phyloP scores from a whole-genome alignment of 2,329 filamentous ascomycete species.

The Cladosporium phlei region DNA sequence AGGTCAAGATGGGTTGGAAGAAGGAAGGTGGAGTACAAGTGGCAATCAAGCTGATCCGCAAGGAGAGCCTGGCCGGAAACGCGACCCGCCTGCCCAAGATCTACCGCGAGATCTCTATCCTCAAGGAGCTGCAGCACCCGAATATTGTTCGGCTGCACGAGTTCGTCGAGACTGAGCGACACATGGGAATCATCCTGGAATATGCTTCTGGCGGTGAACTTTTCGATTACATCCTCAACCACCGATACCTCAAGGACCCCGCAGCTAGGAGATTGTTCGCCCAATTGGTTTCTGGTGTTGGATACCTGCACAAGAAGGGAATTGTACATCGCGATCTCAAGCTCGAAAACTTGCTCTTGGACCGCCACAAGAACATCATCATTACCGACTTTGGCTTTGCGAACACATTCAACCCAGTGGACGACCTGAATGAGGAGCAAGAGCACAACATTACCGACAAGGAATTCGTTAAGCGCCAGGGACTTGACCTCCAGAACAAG shows the following conservation, averaged over 20 bases:
- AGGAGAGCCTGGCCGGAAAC: slow-evolving; percentile 83
- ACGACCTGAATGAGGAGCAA: slow-evolving; percentile 85
- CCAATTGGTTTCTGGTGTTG: slow-evolving; percentile 91
- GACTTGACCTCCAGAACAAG: slow-evolving; percentile 64
- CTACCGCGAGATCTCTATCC: slow-evolving; percentile 90
- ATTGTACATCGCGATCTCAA: slow-evolving; percentile 97
- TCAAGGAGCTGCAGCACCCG: slow-evolving; percentile 81
- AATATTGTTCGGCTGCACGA: slow-evolving; percentile 97
- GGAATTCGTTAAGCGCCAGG: slow-evolving; percentile 79
- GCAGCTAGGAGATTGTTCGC: slow-evolving; percentile 87
- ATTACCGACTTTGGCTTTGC: slow-evolving; percentile 99
- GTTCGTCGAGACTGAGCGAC: slow-evolving; percentile 95
- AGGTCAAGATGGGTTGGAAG: slow-evolving; percentile 98
- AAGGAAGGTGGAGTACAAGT: slow-evolving; percentile 87
- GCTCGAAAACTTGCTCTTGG: slow-evolving; percentile 88
- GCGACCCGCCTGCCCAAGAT: slow-evolving; percentile 91
- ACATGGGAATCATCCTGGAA: slow-evolving; percentile 97
- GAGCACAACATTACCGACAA: slow-evolving; percentile 82
- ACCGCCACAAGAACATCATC: slow-evolving; percentile 97
- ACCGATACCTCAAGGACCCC: slow-evolving; percentile 92
- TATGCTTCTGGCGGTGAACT: slow-evolving; percentile 96
- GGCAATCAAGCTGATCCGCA: slow-evolving; percentile 94
- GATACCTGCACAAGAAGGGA: slow-evolving; percentile 96
- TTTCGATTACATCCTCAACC: slow-evolving; percentile 96
- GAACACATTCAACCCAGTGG: slow-evolving; percentile 87